Evolutionary conservation across 352 stramenopile genomes (phyloP), one percentile per base, ranked within the genome.

Genomic region (Phytopythium sindhum): DNA sequence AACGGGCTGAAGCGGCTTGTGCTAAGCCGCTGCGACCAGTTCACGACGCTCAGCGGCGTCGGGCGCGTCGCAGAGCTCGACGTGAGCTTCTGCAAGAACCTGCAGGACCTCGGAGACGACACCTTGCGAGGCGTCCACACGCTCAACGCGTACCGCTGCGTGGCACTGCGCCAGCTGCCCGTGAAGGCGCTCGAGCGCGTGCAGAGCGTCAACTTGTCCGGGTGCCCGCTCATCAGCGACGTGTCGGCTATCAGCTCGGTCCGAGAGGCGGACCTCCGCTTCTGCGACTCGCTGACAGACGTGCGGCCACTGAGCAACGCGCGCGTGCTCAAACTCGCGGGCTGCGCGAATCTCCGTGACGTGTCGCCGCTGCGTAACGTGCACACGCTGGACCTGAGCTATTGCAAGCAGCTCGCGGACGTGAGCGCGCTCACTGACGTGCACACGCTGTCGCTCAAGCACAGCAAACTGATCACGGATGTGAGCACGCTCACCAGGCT

Each of bases 11-110:
- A 67, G 17, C 74, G 69, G 15, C 79, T 92, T 29, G 73, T 88
- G 29, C 67, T 90, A 11, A 80, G 78, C 61, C 75, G 80, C 31
- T 89, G 79, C 67, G 75, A 77, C 17, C 63, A 72, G 42, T 63
- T 92, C 28, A 74, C 35, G 17, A 63, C 63, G 6, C 72, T 90
- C 29, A 54, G 77, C 28, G 83, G 81, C 19, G 61, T 89, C 15
- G 66, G 50, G 0, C 23, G 73, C 42, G 63, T 88, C 26, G 58
- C 67, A n/a, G 73, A 89, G 29, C 59, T 92, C 9, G 81, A 92
- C 64, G 83, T 89, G 50, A 90, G 83, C 63, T 92, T 88, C 56
- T 89, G 81, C 60, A 78, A 75, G 63, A 73, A 85, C 23, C 67
- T 90, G 7, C 47, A 47, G 9, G 66, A 64, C 0, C 68, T 91